These are phyloP conservation scores for Diaporthe vaccinii DNA, from an alignment of 2,329 filamentous ascomycete genomes.

Conservation along the genomic window DNA sequence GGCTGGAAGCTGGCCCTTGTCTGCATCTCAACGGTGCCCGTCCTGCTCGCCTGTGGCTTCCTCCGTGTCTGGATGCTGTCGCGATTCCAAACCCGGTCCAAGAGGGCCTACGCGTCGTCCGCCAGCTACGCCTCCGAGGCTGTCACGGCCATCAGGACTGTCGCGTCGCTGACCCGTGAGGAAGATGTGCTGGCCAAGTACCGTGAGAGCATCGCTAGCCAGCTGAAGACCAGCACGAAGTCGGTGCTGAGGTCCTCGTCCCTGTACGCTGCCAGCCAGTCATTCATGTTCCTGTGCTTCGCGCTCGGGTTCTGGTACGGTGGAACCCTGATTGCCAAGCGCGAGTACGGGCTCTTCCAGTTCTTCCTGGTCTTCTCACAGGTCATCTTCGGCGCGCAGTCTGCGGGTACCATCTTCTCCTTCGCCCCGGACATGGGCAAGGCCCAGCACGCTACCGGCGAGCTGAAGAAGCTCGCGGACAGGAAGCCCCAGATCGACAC, in stretches of 20 bases:
- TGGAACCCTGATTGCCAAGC: conserved; percentile 77
- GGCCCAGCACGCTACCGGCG: conserved; percentile 84
- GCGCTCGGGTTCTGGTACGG: conserved; percentile 96
- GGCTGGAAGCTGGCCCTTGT: conserved; percentile 61
- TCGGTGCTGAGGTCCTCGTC: conserved; percentile 83
- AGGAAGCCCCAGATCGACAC: conserved; percentile 84
- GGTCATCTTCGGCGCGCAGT: conserved; percentile 92
- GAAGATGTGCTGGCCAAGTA: conserved; percentile 82
- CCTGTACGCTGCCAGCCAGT: conserved; percentile 88
- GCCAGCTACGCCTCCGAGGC: conserved; percentile 94
- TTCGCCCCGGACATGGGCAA: conserved; percentile 96
- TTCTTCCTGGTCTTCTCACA: conserved; percentile 94
- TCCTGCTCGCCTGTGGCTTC: conserved; percentile 57
- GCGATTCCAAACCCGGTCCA: conserved; percentile 82
- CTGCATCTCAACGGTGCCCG: conserved; percentile 55
- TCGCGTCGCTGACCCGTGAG: conserved; percentile 91
- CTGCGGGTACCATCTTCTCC: conserved; percentile 88
- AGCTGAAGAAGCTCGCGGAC: conserved; percentile 88
- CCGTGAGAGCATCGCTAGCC: conserved; percentile 73
- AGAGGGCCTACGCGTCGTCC: conserved; percentile 82
- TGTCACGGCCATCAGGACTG: conserved; percentile 92
- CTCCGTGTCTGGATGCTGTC: conserved; percentile 75
- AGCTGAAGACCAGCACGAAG: conserved; percentile 76
- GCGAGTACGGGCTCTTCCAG: conserved; percentile 83
- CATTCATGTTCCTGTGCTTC: conserved; percentile 84